A percentile compares a stretch with the other conserved stretches of the same genome.
phyloP scores from a whole-genome alignment of 441 rosid species.

The Jatropha podagrica region DNA sequence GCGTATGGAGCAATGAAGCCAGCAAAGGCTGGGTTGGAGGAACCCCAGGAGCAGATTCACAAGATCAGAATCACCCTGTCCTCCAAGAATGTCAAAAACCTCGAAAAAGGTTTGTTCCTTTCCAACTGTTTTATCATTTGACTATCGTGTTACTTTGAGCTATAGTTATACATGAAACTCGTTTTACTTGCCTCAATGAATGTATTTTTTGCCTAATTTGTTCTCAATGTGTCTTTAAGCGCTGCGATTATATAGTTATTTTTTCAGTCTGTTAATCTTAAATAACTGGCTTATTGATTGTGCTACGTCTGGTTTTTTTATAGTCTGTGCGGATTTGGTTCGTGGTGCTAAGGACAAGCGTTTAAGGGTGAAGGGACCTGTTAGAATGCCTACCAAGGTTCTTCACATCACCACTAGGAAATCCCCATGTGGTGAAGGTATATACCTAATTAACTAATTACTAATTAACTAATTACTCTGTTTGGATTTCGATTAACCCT shows the following conservation, averaged over 20 bases:
- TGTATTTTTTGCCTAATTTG: background rate
- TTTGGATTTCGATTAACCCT: background rate
- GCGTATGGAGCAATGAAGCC: slow-evolving; percentile 64
- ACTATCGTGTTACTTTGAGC: background rate
- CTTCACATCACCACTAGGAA: slow-evolving; percentile 81
- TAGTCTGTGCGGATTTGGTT: slow-evolving; percentile 76
- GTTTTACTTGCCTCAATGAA: background rate
- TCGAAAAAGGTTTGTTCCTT: slow-evolving; percentile 57
- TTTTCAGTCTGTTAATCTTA: background rate
- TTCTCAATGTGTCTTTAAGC: background rate
- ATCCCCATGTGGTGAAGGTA: slow-evolving; percentile 94
- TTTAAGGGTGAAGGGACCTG: slow-evolving; percentile 82
- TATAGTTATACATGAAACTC: background rate
- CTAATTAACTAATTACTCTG: background rate
- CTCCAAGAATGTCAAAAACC: slow-evolving; percentile 77
- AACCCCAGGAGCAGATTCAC: slow-evolving; percentile 62
- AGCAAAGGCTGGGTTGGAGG: slow-evolving; percentile 66
- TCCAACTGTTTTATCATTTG: background rate
- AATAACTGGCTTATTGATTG: background rate
- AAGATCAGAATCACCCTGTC: slow-evolving; percentile 79
- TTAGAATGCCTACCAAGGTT: slow-evolving; percentile 85
- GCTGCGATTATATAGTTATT: background rate
- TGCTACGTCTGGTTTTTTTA: slow-evolving; percentile 2
- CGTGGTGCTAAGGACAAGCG: slow-evolving; percentile 86
- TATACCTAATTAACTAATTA: background rate